These are phyloP conservation scores for Urostyla sp. DNA, from an alignment of 73 alveolate genomes.

Conservation along the genomic window DNA sequence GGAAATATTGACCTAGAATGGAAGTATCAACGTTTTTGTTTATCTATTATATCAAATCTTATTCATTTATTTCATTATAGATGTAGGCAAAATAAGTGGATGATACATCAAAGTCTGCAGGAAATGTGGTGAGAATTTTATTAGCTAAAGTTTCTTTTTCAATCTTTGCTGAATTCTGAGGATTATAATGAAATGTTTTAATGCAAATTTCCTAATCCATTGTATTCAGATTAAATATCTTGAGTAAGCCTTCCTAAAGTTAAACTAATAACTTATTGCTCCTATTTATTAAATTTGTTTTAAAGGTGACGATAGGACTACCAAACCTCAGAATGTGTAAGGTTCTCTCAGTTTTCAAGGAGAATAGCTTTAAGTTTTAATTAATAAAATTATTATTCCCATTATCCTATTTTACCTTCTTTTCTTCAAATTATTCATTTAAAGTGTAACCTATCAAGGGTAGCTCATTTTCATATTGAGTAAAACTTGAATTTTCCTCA, in stretches of 20 bases:
- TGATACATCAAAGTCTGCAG: constrained; percentile 3
- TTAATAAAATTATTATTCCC: too few relatives aligned
- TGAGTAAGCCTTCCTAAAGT: constrained; percentile 34
- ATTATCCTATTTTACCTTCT: too few relatives aligned
- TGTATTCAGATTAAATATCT: constrained; percentile 16
- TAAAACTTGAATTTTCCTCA: neutral
- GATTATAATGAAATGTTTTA: neutral
- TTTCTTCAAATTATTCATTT: too few relatives aligned
- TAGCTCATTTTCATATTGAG: constrained; percentile 10
- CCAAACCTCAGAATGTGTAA: constrained; percentile 29
- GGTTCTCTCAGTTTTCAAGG: constrained; percentile 16
- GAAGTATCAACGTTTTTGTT: constrained; percentile 37
- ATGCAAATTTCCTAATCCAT: constrained; percentile 2
- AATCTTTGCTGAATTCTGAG: too few relatives aligned
- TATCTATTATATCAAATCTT: neutral
- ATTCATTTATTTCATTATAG: constrained; percentile 12
- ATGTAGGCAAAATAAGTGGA: constrained; percentile 23
- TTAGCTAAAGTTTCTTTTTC: neutral
- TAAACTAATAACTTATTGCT: neutral
- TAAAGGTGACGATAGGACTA: constrained; percentile 16
- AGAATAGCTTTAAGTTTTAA: constrained; percentile 5
- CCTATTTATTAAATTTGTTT: neutral
- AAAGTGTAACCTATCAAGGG: constrained; percentile 35
- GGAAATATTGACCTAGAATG: constrained; percentile 33
- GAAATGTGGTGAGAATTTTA: neutral